Evolutionary conservation across 257 asterid genomes (phyloP), one percentile per base, ranked within the genome.

Genomic region (Verbena officinalis): DNA sequence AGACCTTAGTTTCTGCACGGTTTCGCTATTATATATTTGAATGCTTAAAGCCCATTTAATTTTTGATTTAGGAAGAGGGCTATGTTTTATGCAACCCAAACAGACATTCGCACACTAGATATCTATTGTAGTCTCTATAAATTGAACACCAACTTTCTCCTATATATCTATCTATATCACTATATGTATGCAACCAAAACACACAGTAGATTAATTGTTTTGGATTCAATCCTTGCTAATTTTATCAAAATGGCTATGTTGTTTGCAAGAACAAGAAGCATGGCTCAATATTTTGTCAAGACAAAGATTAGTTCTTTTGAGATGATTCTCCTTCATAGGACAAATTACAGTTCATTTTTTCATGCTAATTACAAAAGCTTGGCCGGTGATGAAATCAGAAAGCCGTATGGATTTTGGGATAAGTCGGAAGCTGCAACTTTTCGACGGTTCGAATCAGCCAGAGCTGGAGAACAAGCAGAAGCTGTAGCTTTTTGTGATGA

Each of bases 381-480:
- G 64, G 73, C 55, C 4, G 77, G 44, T 15, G 55, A 42, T 8
- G 4, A 15, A 4, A 54, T 48, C 58, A 11, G 57, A 17, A 55
- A 24, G 23, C 51, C 62, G 14, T 62, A 42, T 23, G 77, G 55
- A 8, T 65, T 45, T 5, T 12, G 61, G 27, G 75, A 44, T n/a
- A 20, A 58, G 4, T 0, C 2, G 9, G 60, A 68, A 1, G 62
- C 79, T 24, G 36, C 23, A 16, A 50, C 65, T 33, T 46, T 71
- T 49, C 76, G 79, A 45, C 82, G 95, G 34, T 61, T 61, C 21
- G 89, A 80, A 73, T 85, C 96, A 2, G 72, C 72, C 34, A 65
- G 75, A 71, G 86, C 92, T n/a, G 92, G 81, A 24, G 87, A 75
- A 36, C 86, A 75, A 17, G 58, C 64, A 0, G 76, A 78, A 49